Conservation (phyloP, 2,329 filamentous ascomycete genomes). For the Botrytis tulipae region DNA sequence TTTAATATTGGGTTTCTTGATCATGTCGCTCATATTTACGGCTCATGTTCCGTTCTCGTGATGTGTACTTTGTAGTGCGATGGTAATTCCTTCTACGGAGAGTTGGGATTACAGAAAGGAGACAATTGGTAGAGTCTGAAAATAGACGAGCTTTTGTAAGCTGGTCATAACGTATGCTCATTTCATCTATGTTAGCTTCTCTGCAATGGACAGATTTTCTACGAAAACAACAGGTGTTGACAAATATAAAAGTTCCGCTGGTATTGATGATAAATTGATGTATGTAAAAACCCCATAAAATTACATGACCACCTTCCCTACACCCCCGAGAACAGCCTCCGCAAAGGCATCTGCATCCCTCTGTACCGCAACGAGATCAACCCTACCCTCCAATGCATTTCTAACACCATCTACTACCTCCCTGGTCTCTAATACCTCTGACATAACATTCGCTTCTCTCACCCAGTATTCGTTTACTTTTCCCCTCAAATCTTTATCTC, state of each 20-base stretch:
- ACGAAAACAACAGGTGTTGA: background rate
- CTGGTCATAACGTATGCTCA: background rate
- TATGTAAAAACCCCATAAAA: background rate
- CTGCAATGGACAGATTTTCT: background rate
- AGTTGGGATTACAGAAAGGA: background rate
- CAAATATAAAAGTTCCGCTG: background rate
- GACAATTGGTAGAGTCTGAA: background rate
- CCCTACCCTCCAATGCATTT: conserved; percentile 60
- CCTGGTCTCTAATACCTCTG: conserved; percentile 73
- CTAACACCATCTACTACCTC: conserved; percentile 72
- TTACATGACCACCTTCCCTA: background rate
- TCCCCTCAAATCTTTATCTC: conserved; percentile 69
- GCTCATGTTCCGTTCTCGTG: background rate
- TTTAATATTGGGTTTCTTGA: background rate
- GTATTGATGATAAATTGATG: background rate
- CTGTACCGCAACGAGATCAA: conserved; percentile 61
- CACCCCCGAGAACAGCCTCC: conserved; percentile 40
- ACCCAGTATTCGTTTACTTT: conserved; percentile 74
- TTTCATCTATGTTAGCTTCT: background rate
- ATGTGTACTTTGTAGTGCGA: background rate
- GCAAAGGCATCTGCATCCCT: conserved; percentile 64
- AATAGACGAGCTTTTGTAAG: background rate
- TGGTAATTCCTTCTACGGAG: background rate
- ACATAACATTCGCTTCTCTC: conserved; percentile 70
- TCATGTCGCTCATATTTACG: too few relatives aligned